Evolutionary conservation across 192 early-diverging fungal species (phyloP).

Genomic region (Umbelopsis sp.): DNA sequence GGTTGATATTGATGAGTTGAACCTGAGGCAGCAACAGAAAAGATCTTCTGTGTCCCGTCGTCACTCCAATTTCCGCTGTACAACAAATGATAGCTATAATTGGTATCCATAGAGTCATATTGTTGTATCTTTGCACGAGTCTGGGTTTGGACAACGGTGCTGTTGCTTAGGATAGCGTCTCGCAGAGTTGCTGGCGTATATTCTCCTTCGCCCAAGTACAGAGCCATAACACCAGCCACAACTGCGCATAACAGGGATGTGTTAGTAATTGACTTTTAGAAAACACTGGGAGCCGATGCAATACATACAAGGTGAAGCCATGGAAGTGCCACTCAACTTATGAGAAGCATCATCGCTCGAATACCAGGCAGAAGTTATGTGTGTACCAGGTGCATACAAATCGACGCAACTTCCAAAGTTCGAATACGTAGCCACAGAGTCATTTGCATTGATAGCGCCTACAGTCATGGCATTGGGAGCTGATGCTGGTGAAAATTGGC

Average conservation of each 20-base stretch:
- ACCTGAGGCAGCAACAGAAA: background rate
- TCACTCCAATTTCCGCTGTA: slow-evolving; percentile 8
- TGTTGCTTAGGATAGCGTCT: background rate
- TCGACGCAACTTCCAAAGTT: slow-evolving; percentile 54
- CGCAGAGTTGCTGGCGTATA: slow-evolving; percentile 24
- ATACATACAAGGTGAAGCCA: slow-evolving; percentile 54
- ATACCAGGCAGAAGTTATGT: slow-evolving; percentile 57
- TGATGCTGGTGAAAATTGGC: slow-evolving; percentile 54
- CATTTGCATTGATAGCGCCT: slow-evolving; percentile 59
- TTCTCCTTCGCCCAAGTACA: slow-evolving; percentile 37
- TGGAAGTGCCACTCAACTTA: slow-evolving; percentile 70
- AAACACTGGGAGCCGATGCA: background rate
- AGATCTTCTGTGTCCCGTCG: background rate
- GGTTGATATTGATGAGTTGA: background rate
- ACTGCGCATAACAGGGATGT: background rate
- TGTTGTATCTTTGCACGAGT: background rate
- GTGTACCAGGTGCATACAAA: slow-evolving; percentile 48
- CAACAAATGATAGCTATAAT: background rate
- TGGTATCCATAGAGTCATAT: background rate
- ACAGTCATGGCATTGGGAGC: slow-evolving; percentile 48
- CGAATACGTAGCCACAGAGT: slow-evolving; percentile 54
- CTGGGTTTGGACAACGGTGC: background rate
- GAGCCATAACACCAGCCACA: slow-evolving; percentile 47
- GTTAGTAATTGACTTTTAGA: background rate
- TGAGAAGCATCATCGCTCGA: slow-evolving; percentile 58